These are phyloP conservation scores for Cyberlindnera japonica DNA, from an alignment of 805 yeast species.

Conservation along the genomic window DNA sequence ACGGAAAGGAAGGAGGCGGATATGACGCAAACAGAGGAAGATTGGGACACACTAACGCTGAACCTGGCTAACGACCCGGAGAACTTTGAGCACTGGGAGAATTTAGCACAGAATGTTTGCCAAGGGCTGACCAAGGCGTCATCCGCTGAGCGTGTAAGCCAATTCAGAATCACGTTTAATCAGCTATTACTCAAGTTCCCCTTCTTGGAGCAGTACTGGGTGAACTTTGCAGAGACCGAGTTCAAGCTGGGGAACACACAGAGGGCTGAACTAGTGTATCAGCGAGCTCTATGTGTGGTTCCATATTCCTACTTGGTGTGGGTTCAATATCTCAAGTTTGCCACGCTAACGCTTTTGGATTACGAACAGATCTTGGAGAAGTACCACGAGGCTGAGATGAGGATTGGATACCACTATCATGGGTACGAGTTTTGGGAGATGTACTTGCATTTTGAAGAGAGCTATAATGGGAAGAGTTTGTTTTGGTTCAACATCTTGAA, in stretches of 20 bases:
- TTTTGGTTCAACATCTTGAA: conserved; percentile 37
- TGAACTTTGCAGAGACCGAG: conserved; percentile 48
- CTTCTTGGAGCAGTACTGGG: conserved; percentile 51
- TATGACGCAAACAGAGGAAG: conserved; percentile 9
- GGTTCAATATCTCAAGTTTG: conserved; percentile 44
- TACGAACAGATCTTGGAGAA: conserved; percentile 31
- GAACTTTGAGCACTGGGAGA: conserved; percentile 36
- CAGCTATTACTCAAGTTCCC: conserved; percentile 47
- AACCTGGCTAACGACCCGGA: conserved; percentile 31
- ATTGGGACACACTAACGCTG: conserved; percentile 19
- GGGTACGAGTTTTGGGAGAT: conserved; percentile 47
- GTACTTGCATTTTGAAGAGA: conserved; percentile 43
- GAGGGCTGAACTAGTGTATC: conserved; percentile 34
- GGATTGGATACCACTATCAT: conserved; percentile 51
- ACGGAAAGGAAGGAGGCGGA: no score
- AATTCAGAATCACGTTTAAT: conserved; percentile 38
- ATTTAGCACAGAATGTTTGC: conserved; percentile 33
- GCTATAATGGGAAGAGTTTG: conserved; percentile 29
- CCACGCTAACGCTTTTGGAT: conserved; percentile 26
- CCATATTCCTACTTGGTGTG: conserved; percentile 49
- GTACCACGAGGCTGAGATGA: conserved; percentile 45
- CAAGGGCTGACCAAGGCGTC: conserved; percentile 36
- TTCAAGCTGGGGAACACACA: conserved; percentile 42
- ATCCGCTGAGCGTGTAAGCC: conserved; percentile 27
- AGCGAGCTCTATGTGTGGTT: conserved; percentile 36